Conservation (phyloP, 768 basidiomycete genomes). For the Russula sp. region DNA sequence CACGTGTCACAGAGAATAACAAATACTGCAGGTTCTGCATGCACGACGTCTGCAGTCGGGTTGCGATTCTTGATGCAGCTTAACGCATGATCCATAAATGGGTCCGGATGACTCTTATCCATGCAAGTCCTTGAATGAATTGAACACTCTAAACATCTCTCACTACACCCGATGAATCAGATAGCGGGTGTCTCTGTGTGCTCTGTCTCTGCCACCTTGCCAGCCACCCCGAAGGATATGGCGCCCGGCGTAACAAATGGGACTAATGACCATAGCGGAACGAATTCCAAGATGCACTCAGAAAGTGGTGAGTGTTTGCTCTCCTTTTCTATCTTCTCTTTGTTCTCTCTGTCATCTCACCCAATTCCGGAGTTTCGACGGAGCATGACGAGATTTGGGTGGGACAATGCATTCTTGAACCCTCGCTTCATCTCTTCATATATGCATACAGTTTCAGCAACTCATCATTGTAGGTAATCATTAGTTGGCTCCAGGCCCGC, state of each 20-base stretch:
- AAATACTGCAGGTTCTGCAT: too few species aligned
- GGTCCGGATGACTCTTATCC: too few species aligned
- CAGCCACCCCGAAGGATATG: conserved; percentile 3
- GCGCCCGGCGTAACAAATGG: conserved; percentile 6
- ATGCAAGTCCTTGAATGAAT: too few species aligned
- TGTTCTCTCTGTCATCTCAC: neutral
- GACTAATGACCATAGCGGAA: neutral
- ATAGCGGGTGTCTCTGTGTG: too few species aligned
- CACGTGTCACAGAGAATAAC: too few species aligned
- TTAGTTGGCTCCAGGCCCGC: conserved; percentile 92
- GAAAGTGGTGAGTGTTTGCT: conserved; percentile 48
- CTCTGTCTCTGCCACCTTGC: too few species aligned
- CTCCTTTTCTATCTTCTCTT: neutral
- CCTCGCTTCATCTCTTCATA: neutral
- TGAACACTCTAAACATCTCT: too few species aligned
- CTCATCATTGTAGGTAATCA: conserved; percentile 57
- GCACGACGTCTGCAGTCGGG: too few species aligned
- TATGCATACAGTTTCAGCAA: neutral
- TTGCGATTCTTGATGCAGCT: too few species aligned
- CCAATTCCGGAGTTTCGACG: neutral
- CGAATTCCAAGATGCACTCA: conserved; percentile 58
- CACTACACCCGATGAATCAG: too few species aligned
- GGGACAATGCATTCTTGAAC: neutral
- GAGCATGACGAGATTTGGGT: neutral
- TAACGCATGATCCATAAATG: too few species aligned